Base-by-base conservation (phyloP, 73 alveolate species). In the Symbiodinium natans region DNA sequence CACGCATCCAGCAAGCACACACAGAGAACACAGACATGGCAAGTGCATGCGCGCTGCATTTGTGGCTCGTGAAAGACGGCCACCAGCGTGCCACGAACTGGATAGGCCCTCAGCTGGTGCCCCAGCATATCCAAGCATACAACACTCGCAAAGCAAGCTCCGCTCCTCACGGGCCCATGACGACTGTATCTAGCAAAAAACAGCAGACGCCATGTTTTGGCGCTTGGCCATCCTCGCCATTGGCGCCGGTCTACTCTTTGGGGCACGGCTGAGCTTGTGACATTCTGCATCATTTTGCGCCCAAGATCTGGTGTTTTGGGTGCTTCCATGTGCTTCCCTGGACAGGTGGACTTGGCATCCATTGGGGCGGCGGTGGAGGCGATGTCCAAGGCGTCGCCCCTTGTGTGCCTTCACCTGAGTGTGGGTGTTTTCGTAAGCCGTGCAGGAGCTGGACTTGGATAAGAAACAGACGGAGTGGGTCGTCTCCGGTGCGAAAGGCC, bases 401-500 rank as follows among this genome's bases (percentile, higher is more conserved):
- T 8, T 13, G 3, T n/a, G 82, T 9, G 0, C 31, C 27, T 83
- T 38, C 36, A 11, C 43, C 41, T n/a, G n/a, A n/a, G n/a, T n/a
- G n/a, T n/a, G n/a, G n/a, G 21, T 6, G 86, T 33, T n/a, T 5
- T 25, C 92, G 10, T 82, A 63, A 4, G 71, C 34, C n/a, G n/a
- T 11, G n/a, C 43, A 86, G 94, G 84, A 86, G 56, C 46, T 86
- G 83, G 41, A 73, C 25, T 41, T 86, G 21, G 68, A 52, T 41
- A 38, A 56, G 41, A 23, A 56, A 34, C 41, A 27, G 41, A 33
- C 38, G 41, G 94, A 86, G 40, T 86, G 94, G 94, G 94, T 86
- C 40, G 94, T 86, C 83, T 86, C 94, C 15, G 94, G 94, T 38
- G 94, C 94, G 40, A 86, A 86, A 86, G 94, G 94, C 94, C 25